A percentile compares a stretch with the other conserved stretches of the same genome.
These are phyloP conservation scores for Botrytis porri DNA, from an alignment of 2,329 filamentous ascomycete species.

Conservation along the genomic window DNA sequence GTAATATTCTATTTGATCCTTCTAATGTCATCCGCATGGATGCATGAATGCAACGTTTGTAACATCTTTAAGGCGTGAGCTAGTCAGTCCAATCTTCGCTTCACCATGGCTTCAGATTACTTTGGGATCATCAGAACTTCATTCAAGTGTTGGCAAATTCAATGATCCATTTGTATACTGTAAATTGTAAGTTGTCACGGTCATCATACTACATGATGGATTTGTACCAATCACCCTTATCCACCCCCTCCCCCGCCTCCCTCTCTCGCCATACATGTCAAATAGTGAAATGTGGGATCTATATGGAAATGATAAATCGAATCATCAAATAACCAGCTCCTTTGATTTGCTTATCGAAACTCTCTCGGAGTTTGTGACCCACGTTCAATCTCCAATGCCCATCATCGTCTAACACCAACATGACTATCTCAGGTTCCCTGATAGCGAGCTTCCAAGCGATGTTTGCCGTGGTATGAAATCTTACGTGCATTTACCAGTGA, in stretches of 20 bases:
- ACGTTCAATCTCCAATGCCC: not conserved
- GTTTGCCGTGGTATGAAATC: slow-evolving; percentile 10
- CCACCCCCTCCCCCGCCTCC: not conserved
- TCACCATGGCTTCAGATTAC: not conserved
- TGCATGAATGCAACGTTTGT: not conserved
- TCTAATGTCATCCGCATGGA: not conserved
- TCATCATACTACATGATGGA: not conserved
- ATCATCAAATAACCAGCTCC: not conserved
- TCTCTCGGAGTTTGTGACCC: not conserved
- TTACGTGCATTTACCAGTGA: slow-evolving; percentile 6
- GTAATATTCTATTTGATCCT: slow-evolving; percentile 14
- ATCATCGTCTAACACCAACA: not conserved
- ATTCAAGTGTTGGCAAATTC: not conserved
- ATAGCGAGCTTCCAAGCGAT: slow-evolving; percentile 2
- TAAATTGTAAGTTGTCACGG: not conserved
- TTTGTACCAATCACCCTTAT: not conserved
- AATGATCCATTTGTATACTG: not conserved
- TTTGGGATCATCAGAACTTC: not conserved
- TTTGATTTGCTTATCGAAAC: not conserved
- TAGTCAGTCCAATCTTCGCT: not conserved
- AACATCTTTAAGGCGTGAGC: not conserved
- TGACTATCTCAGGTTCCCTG: not conserved
- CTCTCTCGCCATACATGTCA: not conserved
- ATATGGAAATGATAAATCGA: not conserved
- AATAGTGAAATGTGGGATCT: not conserved